Percentiles rank a stretch among this genome's conserved stretches.
phyloP scores from a whole-genome alignment of 306 rosid species.

The Lathyrus sativus region DNA sequence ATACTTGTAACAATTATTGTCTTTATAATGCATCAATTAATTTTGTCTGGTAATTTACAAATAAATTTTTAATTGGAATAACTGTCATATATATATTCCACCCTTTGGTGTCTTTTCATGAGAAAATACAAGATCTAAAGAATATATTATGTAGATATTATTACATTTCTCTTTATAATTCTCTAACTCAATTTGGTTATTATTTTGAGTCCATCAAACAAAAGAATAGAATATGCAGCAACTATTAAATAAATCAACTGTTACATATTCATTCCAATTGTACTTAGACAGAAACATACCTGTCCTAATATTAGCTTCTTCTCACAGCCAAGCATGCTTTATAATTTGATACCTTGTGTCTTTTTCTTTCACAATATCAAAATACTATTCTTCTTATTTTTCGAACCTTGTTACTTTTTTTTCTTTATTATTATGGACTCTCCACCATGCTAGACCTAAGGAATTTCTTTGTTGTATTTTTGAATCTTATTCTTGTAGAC shows the following conservation, averaged over 20 bases:
- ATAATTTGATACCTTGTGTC: conserved; percentile 51
- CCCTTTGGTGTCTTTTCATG: conserved; percentile 36
- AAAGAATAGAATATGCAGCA: conserved; percentile 37
- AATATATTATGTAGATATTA: conserved; percentile 3
- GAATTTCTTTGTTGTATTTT: conserved; percentile 44
- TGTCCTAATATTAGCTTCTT: conserved; percentile 44
- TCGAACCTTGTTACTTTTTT: conserved; percentile 52
- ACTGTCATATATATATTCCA: conserved; percentile 3
- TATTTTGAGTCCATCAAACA: conserved; percentile 29
- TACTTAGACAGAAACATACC: conserved; percentile 45
- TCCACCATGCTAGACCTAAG: conserved; percentile 68
- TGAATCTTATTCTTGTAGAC: conserved; percentile 69
- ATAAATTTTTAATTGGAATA: no score
- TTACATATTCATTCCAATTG: conserved; percentile 37
- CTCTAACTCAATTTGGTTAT: conserved; percentile 11
- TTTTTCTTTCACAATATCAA: conserved; percentile 36
- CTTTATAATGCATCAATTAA: neutral
- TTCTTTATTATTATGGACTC: conserved; percentile 53
- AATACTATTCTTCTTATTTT: conserved; percentile 42
- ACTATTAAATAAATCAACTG: conserved; percentile 25
- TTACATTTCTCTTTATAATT: conserved; percentile 37
- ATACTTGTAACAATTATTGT: no score
- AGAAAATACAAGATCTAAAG: conserved; percentile 13
- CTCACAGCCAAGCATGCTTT: conserved; percentile 45
- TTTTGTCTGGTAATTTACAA: conserved; percentile 6